A percentile compares a stretch with the other conserved stretches of the same genome.
Conservation (phyloP, 176 grass and related monocot genomes). For the Bonia amplexicaulis region DNA sequence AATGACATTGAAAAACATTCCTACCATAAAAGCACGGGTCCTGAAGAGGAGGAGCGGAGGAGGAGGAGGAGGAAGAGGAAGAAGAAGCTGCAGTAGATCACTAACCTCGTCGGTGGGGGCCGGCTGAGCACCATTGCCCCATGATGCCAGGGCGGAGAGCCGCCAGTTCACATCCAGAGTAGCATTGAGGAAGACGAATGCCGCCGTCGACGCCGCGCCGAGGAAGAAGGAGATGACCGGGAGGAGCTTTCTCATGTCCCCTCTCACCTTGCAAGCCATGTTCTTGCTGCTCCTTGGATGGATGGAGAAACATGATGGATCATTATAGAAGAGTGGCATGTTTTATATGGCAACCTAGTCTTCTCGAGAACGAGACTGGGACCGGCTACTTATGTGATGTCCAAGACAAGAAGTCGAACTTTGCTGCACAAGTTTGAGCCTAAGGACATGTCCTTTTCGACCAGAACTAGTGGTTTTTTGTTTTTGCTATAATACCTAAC, state of each 20-base stretch:
- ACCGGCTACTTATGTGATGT: background rate
- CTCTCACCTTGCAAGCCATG: slow-evolving; percentile 33
- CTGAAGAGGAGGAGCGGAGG: no score
- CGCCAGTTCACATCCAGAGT: slow-evolving; percentile 27
- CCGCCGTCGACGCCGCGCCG: slow-evolving; percentile 20
- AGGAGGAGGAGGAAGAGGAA: background rate
- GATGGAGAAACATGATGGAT: background rate
- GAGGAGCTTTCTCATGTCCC: slow-evolving; percentile 26
- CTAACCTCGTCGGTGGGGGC: slow-evolving; percentile 23
- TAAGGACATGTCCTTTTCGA: no score
- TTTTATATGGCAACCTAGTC: background rate
- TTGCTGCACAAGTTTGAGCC: background rate
- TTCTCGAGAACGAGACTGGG: background rate
- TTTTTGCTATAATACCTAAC: no score
- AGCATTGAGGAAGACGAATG: slow-evolving; percentile 27
- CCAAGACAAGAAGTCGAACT: no score
- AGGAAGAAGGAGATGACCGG: slow-evolving; percentile 41
- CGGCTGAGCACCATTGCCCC: slow-evolving; percentile 10
- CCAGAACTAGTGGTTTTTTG: no score
- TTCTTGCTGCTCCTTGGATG: slow-evolving; percentile 7
- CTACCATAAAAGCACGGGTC: background rate
- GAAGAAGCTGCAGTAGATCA: background rate
- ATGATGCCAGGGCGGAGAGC: slow-evolving; percentile 17
- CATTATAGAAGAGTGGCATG: slow-evolving; percentile 27
- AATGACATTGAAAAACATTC: background rate